Evolutionary conservation across 768 basidiomycete genomes (phyloP), one percentile per base, ranked within the genome.

Genomic region (Ramaria rubella): DNA sequence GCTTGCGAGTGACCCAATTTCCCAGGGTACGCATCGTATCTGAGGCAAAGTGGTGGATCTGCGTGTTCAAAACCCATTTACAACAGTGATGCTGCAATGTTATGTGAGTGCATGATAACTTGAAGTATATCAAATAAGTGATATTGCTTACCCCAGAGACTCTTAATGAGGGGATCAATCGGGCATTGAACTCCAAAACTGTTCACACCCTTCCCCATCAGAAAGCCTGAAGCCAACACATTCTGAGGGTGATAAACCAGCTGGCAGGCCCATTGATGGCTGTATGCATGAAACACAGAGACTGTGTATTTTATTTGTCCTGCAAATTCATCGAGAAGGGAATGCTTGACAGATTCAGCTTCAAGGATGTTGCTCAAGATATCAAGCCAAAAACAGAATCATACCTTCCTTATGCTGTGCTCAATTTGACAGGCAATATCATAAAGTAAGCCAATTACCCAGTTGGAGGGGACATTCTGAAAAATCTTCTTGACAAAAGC

Each of bases 261-360:
- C 34, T 72, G 71, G 50, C 71, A 72, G 1, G 68, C 58, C 72
- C 70, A 74, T 45, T 72, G 65, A 51, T 74, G 74, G 14, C 67
- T 69, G 51, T 72, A 74, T 0, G 69, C 71, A 58, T 77, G 75
- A 67, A 76, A 70, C 1, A 69, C 73, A 9, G 65, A 68, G 0
- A 70, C 72, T 0, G 65, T 67, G 42, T 72, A 73, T 0, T 34
- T 15, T 2, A 75, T 70, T 60, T 6, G 0, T 2, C 49, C 36
- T 0, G 34, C 29, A 29, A 72, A 54, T 27, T 57, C 70, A 61
- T 2, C 49, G 34, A 0, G n/a, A 38, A 38, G 11, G 11, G 11
- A 11, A 63, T 36, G 29, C 52, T 38, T 38, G 36, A n/a, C n/a
- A n/a, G n/a, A n/a, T n/a, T n/a, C 11, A 38, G n/a, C 36, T n/a